These are phyloP conservation scores for Kodamaea suecica DNA, from an alignment of 1,139 yeast genomes.

Conservation along the genomic window DNA sequence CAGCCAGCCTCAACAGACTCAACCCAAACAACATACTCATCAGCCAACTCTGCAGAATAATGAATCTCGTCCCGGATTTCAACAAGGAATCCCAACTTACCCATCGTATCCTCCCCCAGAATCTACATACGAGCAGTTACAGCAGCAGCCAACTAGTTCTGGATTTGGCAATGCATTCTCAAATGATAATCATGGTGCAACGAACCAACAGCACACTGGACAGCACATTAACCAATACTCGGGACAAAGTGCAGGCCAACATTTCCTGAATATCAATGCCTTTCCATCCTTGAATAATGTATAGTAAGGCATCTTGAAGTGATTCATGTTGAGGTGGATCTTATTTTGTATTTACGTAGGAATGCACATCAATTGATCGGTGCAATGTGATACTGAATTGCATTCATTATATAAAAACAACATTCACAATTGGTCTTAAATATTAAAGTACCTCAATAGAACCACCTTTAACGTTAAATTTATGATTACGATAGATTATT, in stretches of 20 bases:
- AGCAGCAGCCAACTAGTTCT: constrained; percentile 34
- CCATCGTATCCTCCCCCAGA: constrained; percentile 4
- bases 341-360: no score
- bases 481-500: no score
- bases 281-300: constrained; percentile 23
- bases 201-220: constrained; percentile 1
- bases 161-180: constrained; percentile 33
- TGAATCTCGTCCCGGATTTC: constrained; percentile 1
- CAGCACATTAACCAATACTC: constrained; percentile 1
- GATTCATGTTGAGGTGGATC: not conserved
- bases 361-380: no score
- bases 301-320: not conserved
- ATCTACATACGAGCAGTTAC: constrained; percentile 15
- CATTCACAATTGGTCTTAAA: no score
- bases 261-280: constrained; percentile 28
- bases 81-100: constrained; percentile 5
- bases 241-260: not conserved
- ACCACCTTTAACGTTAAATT: no score
- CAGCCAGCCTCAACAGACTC: not conserved
- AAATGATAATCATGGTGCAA: not conserved
- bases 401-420: no score
- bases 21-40: not conserved
- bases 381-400: no score
- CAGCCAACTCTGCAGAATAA: not conserved
- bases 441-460: no score